Evolutionary conservation across 192 early-diverging fungal species (phyloP), one percentile per base, ranked within the genome.

Genomic region (Bifiguratus adelaidae): DNA sequence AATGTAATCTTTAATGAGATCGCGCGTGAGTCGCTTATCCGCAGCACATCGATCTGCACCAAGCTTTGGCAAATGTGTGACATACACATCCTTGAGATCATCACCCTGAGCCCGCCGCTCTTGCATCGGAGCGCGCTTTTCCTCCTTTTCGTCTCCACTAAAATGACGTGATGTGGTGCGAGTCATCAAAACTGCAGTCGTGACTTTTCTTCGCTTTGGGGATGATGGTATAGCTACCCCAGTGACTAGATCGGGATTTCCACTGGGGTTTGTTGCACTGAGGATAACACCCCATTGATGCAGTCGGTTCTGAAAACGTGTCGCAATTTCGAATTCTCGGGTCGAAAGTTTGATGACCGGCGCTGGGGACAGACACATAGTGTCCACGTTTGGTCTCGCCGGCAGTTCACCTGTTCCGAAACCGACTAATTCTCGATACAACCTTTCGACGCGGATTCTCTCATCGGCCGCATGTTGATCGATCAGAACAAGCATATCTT

Each of bases 381-480:
- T 52, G 36, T 72, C 73, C 8, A 67, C 29, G 8, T 41, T 30
- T 23, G 55, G 56, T 0, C 9, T 24, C 13, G 30, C 22, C 32
- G 21, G 19, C 5, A 47, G 40, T n/a, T 33, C 32, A n/a, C 18
- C 7, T 4, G 37, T 40, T 15, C 16, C n/a, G 18, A 15, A 40
- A 20, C 37, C 37, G 4, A 40, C 37, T 7, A 40, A 40, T 15
- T 52, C 46, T 29, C 48, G 44, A 48, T 77, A 45, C 29, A 85
- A 41, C 20, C 41, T 56, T 55, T 89, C 86, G 15, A 89, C 53
- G 7, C 69, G 55, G 12, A 86, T 67, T 4, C 86, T 70, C 52
- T 89, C 86, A 56, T 89, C 82, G 0, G 81, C 80, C 16, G 86
- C 86, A 65, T 89, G 86, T 55, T 89, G 86, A 47, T 89, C 86